Conservation (phyloP, 371 early-diverging fungal species). For the Apophysomyces trapeziformis region DNA sequence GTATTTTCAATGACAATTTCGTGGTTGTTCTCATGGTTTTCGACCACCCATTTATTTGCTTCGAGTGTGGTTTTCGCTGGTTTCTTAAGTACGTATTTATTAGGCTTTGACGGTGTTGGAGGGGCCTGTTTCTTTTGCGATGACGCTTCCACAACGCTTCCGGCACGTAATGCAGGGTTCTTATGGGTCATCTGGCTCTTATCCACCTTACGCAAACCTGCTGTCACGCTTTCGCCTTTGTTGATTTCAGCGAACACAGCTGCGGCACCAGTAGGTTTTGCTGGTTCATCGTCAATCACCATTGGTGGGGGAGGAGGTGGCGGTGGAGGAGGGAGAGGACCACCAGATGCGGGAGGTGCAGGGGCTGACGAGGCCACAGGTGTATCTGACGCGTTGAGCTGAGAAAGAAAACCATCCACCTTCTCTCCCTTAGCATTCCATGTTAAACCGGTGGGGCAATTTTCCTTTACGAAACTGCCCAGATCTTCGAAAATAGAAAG, state of each 20-base stretch:
- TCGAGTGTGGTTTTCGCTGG: conserved; percentile 84
- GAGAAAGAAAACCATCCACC: conserved; percentile 53
- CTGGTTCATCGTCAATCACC: conserved; percentile 39
- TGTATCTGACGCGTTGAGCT: conserved; percentile 41
- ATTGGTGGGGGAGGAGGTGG: conserved; percentile 73
- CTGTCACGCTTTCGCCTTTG: conserved; percentile 78
- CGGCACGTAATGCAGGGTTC: conserved; percentile 84
- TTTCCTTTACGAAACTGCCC: conserved; percentile 84
- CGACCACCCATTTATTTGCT: conserved; percentile 94
- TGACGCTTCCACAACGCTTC: conserved; percentile 53
- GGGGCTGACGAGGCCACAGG: conserved; percentile 52
- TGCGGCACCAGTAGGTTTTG: conserved; percentile 49
- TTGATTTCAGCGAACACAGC: conserved; percentile 90
- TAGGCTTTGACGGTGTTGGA: conserved; percentile 67
- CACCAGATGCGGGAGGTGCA: conserved; percentile 57
- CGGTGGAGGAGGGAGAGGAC: conserved; percentile 61
- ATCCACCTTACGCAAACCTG: conserved; percentile 91
- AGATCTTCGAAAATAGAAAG: conserved; percentile 73
- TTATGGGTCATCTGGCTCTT: conserved; percentile 97
- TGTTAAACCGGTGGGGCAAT: conserved; percentile 87
- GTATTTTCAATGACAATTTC: conserved; percentile 80
- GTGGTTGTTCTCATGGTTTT: conserved; percentile 80
- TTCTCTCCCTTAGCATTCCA: conserved; percentile 90
- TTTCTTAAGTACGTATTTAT: conserved; percentile 69
- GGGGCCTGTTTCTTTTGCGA: conserved; percentile 60